Percentiles rank a stretch among this genome's conserved stretches.
Evolutionary conservation across 208 protist species (phyloP).

Genomic region (Trypanosoma melophagium): DNA sequence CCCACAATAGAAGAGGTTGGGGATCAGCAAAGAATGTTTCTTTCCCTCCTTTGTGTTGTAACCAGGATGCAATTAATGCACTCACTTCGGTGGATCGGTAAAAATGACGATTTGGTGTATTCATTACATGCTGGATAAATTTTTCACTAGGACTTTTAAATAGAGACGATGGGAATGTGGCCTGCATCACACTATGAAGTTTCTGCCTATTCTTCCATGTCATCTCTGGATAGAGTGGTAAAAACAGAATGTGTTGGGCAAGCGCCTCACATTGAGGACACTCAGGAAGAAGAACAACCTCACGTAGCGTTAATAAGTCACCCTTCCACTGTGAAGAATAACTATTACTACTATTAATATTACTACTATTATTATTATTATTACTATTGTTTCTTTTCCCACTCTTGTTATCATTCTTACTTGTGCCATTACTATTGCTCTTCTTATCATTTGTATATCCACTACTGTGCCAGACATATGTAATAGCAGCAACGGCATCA

Average conservation of each 20-base stretch:
- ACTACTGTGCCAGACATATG: constrained; percentile 3
- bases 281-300: constrained; percentile 37
- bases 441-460: background rate
- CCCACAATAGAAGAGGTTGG: constrained; percentile 18
- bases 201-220: constrained; percentile 11
- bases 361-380: background rate
- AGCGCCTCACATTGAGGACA: constrained; percentile 34
- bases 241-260: constrained; percentile 35
- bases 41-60: background rate
- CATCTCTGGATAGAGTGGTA: constrained; percentile 39
- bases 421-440: background rate
- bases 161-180: constrained; percentile 7
- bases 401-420: background rate
- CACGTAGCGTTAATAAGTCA: constrained; percentile 9
- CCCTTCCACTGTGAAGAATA: background rate
- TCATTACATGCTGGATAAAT: constrained; percentile 21
- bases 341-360: background rate
- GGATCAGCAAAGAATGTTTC: constrained; percentile 2
- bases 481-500: constrained; percentile 19
- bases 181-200: constrained; percentile 17
- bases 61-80: constrained; percentile 8
- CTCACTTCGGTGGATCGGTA: constrained; percentile 26
- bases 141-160: constrained; percentile 20
- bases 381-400: no score
- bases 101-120: constrained; percentile 7